phyloP scores from a whole-genome alignment of 257 asterid species.

The Primulina tabacum region DNA sequence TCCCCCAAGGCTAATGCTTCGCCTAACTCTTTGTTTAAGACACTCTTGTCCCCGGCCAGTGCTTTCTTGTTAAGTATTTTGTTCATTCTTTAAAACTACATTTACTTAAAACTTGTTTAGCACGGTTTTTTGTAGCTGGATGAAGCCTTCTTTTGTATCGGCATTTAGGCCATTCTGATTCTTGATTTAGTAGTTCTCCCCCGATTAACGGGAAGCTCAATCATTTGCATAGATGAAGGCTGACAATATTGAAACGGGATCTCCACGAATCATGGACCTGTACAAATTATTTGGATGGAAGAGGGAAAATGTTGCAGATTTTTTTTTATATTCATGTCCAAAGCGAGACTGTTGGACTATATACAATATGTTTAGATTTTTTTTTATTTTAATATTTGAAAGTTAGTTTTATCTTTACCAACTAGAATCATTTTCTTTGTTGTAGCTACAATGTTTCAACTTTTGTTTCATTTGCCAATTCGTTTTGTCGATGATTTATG shows the following conservation, averaged over 20 bases:
- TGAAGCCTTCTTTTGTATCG: neutral
- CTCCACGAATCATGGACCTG: neutral
- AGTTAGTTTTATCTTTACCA: too few species aligned
- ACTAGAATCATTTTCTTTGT: too few species aligned
- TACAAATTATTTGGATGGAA: constrained; percentile 1
- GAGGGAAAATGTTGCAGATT: neutral
- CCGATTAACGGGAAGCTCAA: neutral
- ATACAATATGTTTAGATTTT: too few species aligned
- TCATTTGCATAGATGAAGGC: neutral
- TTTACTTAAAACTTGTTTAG: neutral
- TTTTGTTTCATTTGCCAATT: too few species aligned
- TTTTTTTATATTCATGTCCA: too few species aligned
- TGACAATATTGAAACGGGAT: neutral
- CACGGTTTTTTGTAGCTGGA: neutral
- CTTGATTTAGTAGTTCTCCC: neutral
- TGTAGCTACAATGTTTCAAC: too few species aligned
- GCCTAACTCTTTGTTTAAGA: neutral
- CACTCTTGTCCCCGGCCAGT: neutral
- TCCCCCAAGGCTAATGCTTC: neutral
- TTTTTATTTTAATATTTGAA: too few species aligned
- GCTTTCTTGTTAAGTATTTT: neutral
- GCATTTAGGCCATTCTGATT: neutral
- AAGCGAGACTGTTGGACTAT: too few species aligned
- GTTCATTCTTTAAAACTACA: neutral
- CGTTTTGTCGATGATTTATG: too few species aligned